These are phyloP conservation scores for Suhomyces ambrosiae DNA, from an alignment of 1,139 yeast species.

Conservation along the genomic window DNA sequence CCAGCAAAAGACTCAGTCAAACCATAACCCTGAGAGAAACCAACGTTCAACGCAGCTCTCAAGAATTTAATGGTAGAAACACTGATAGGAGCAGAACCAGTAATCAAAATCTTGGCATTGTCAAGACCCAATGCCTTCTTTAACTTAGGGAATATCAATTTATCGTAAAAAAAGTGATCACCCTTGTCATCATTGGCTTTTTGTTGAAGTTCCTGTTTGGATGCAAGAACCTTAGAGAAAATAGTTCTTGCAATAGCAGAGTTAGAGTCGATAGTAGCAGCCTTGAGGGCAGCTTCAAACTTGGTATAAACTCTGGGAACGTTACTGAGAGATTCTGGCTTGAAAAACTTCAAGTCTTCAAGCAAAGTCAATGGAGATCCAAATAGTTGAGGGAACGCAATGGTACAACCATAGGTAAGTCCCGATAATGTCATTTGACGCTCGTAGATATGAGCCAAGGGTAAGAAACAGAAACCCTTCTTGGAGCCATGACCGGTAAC, in stretches of 20 bases:
- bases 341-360: constrained; percentile 57
- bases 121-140: constrained; percentile 61
- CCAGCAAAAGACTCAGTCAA: constrained; percentile 78
- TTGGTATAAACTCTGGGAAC: constrained; percentile 72
- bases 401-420: constrained; percentile 19
- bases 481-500: constrained; percentile 12
- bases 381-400: constrained; percentile 29
- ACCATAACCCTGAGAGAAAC: constrained; percentile 74
- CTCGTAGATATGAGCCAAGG: constrained; percentile 31
- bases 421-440: constrained; percentile 21
- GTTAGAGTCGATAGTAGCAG: constrained; percentile 36
- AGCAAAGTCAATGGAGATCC: constrained; percentile 49
- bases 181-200: constrained; percentile 27
- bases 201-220: constrained; percentile 24
- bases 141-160: constrained; percentile 51
- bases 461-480: constrained; percentile 24
- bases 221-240: constrained; percentile 17
- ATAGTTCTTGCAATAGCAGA: constrained; percentile 16
- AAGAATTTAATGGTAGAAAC: constrained; percentile 61
- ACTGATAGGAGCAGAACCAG: constrained; percentile 80
- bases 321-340: constrained; percentile 55
- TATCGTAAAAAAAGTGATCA: constrained; percentile 46
- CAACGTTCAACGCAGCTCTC: constrained; percentile 61
- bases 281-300: constrained; percentile 55
- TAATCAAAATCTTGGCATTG: constrained; percentile 42